Evolutionary conservation across 768 basidiomycete genomes (phyloP), one percentile per base, ranked within the genome.

Genomic region (Lentinula raphanica): DNA sequence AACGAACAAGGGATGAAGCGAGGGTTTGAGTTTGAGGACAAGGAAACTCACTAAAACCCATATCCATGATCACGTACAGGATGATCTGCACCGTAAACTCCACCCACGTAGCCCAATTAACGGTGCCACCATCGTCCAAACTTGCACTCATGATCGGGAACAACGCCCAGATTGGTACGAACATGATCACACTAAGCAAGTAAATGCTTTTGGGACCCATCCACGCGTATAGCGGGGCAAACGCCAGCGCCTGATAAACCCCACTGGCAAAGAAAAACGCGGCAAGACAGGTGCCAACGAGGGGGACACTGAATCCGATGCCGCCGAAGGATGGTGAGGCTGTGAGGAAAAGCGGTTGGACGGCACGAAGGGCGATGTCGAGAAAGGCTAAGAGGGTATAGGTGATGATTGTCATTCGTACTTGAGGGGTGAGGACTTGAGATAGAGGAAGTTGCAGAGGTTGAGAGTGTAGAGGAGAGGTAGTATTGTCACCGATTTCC

Each of bases 161-260:
- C 4, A 77, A 65, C 1, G 75, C 66, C 40, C 81, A 76, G 13
- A 76, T 65, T 0, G 81, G 79, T 39, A 84, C 56, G 27, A 74
- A 74, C 13, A 73, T 69, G 12, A 64, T 59, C 35, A 86, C 63
- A 8, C 81, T 75, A 11, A 64, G 49, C 29, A 78, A 63, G 63
- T 79, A 86, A n/a, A 84, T 71, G 6, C 59, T 66, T 69, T 83
- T 86, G 44, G 79, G 74, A 9, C 86, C 86, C 39, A 79, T 78
- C 3, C 78, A 72, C 49, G 79, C 74, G 35, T 85, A 79, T 27
- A 84, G 61, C 11, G 48, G 58, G 5, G 49, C n/a, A 21, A 57
- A 54, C 35, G 25, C 49, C 21, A 55, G 23, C 80, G 69, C 67
- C 85, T 84, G 65, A 82, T 50, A 75, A 31, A 80, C 39, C 13